Evolutionary conservation across 129 eudicot species (phyloP).

Genomic region (Dittrichia graveolens): DNA sequence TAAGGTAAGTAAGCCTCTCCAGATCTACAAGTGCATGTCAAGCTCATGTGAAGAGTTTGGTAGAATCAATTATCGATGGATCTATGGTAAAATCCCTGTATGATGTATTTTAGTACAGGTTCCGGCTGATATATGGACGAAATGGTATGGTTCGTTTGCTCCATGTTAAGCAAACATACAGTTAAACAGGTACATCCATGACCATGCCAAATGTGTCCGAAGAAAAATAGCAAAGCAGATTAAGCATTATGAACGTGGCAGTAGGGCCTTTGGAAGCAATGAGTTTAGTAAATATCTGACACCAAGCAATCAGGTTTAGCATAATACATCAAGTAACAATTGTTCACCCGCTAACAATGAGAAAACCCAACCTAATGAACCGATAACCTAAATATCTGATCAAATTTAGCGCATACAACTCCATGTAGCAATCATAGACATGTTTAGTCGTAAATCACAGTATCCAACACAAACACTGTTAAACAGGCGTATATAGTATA

Average conservation of each 20-base stretch:
- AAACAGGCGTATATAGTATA: background rate
- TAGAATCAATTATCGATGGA: no score
- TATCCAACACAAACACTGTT: constrained; percentile 1
- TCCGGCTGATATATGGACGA: no score
- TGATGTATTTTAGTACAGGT: no score
- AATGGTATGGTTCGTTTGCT: constrained; percentile 9
- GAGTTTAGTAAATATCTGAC: background rate
- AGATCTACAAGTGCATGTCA: no score
- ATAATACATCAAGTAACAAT: constrained; percentile 5
- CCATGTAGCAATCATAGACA: constrained; percentile 13
- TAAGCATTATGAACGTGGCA: background rate
- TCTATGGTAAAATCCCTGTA: no score
- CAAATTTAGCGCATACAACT: background rate
- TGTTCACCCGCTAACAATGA: background rate
- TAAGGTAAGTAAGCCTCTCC: no score
- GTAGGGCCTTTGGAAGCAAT: background rate
- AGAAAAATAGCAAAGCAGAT: no score
- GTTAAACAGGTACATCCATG: background rate
- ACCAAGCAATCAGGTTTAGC: constrained; percentile 30
- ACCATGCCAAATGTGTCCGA: no score
- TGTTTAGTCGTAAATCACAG: constrained; percentile 6
- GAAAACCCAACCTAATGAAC: constrained; percentile 14
- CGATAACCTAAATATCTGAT: constrained; percentile 14
- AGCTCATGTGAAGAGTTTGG: no score
- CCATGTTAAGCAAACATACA: background rate